Evolutionary conservation across 2,329 filamentous ascomycete species (phyloP).

Genomic region (Botrytis cinerea): DNA sequence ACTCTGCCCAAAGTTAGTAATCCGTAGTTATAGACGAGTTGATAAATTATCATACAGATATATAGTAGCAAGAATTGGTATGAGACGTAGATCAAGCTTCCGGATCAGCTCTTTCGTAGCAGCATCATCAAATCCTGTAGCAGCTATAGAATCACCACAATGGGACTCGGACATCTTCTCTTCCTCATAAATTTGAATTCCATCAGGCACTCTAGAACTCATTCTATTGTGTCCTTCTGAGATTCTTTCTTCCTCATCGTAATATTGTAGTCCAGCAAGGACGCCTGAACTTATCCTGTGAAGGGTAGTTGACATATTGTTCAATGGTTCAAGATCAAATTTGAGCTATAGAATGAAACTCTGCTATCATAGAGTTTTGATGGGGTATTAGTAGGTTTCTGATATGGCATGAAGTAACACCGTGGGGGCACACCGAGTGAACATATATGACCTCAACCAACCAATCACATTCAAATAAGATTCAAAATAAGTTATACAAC

Average conservation of each 20-base stretch:
- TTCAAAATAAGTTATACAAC: not conserved
- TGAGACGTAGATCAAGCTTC: slow-evolving; percentile 37
- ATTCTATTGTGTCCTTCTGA: not conserved
- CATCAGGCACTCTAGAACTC: not conserved
- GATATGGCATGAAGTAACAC: not conserved
- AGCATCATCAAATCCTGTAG: slow-evolving; percentile 28
- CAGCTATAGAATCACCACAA: not conserved
- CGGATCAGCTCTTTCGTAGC: slow-evolving; percentile 33
- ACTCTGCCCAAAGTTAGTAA: slow-evolving; percentile 28
- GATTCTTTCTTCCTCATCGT: slow-evolving; percentile 6
- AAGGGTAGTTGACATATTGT: not conserved
- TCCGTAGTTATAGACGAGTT: not conserved
- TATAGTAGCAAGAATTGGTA: slow-evolving; percentile 53
- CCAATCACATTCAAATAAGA: not conserved
- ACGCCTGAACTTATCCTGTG: not conserved
- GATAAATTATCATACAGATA: slow-evolving; percentile 45
- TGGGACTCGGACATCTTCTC: slow-evolving; percentile 9
- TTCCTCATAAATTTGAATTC: not conserved
- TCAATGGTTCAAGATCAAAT: not conserved
- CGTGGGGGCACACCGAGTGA: not conserved
- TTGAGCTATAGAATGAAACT: not conserved
- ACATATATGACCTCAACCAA: not conserved
- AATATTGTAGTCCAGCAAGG: not conserved
- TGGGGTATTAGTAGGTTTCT: not conserved
- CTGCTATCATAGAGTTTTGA: not conserved